Percentiles rank a stretch among this genome's conserved stretches.
Evolutionary conservation across 2,329 filamentous ascomycete genomes (phyloP).

Genomic region (Canariomyces notabilis): DNA sequence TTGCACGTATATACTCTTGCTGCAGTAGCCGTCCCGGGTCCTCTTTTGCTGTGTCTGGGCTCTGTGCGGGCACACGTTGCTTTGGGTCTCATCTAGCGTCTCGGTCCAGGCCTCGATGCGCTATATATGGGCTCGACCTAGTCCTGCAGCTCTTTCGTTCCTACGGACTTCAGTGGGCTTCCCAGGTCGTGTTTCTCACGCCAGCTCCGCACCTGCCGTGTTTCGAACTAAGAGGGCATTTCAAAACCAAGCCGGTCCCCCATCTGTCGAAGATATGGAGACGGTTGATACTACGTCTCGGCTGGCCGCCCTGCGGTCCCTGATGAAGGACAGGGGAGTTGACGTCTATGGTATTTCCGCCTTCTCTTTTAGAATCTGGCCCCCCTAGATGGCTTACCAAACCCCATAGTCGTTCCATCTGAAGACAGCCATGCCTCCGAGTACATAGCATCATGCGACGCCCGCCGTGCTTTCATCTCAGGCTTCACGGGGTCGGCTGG

Average conservation of each 20-base stretch:
- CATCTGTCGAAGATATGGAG: constrained; percentile 53
- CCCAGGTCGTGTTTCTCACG: background rate
- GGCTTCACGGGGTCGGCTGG: constrained; percentile 95
- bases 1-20: background rate
- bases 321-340: constrained; percentile 83
- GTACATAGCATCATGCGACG: constrained; percentile 96
- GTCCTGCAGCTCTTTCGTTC: constrained; percentile 15
- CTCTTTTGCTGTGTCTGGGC: background rate
- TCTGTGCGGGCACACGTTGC: constrained; percentile 1
- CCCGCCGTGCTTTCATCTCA: constrained; percentile 81
- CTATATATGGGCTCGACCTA: constrained; percentile 22
- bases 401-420: constrained; percentile 73
- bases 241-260: constrained; percentile 8
- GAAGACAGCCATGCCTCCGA: constrained; percentile 98
- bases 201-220: constrained; percentile 4
- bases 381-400: constrained; percentile 31
- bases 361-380: constrained; percentile 15
- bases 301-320: constrained; percentile 67
- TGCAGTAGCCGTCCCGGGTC: background rate
- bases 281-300: constrained; percentile 73
- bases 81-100: constrained; percentile 4
- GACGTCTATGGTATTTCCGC: constrained; percentile 78
- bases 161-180: constrained; percentile 13
- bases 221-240: constrained; percentile 12
- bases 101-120: constrained; percentile 22